These are phyloP conservation scores for Picochlorum sp. DNA, from an alignment of 139 green algal species.

Conservation along the genomic window DNA sequence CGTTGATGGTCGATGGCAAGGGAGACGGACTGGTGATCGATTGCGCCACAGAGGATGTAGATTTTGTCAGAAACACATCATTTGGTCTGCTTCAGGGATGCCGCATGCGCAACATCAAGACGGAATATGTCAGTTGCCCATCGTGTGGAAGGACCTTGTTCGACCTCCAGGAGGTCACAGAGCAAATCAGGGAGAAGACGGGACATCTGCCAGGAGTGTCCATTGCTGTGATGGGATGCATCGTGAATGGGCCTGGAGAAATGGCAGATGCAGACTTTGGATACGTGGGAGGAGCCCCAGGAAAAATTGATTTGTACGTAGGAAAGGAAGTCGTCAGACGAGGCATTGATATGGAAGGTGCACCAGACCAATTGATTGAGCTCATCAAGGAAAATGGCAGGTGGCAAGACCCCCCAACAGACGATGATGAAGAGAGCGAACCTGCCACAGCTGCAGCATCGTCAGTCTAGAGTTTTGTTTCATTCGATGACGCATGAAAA, in stretches of 20 bases:
- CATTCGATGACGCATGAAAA: background rate
- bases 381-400: constrained; percentile 83
- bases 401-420: constrained; percentile 4
- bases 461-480: background rate
- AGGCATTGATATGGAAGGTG: constrained; percentile 75
- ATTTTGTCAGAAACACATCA: constrained; percentile 81
- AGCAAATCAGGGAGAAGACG: constrained; percentile 82
- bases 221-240: constrained; percentile 99
- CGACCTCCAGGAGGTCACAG: constrained; percentile 97
- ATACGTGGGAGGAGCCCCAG: constrained; percentile 73
- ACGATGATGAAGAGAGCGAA: constrained; percentile 42
- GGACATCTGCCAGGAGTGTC: constrained; percentile 91
- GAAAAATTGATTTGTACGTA: constrained; percentile 99
- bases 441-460: constrained; percentile 4
- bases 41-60: constrained; percentile 57
- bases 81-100: constrained; percentile 95
- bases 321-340: constrained; percentile 95
- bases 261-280: constrained; percentile 99
- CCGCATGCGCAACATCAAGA: constrained; percentile 98
- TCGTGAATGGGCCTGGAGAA: constrained; percentile 97
- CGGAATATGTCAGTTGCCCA: constrained; percentile 96
- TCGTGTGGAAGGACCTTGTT: constrained; percentile 97
- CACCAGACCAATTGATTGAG: constrained; percentile 84
- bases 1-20: constrained; percentile 86
- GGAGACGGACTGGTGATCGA: constrained; percentile 92